A percentile compares a stretch with the other conserved stretches of the same genome.
Evolutionary conservation across 1,284 basidiomycete species (phyloP).

Genomic region (Marasmius tenuissimus): DNA sequence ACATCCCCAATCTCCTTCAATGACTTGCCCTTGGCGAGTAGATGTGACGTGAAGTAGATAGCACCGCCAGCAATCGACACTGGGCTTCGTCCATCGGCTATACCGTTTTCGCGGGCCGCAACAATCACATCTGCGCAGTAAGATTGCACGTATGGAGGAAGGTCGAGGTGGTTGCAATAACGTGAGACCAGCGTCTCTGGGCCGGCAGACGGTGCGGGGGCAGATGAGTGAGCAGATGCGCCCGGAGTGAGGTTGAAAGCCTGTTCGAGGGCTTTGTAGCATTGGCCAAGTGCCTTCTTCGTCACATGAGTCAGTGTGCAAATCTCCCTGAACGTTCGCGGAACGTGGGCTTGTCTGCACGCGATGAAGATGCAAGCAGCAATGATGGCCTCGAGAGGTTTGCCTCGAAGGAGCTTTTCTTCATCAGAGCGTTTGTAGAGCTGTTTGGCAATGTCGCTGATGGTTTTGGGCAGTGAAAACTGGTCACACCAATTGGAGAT

Average conservation of each 20-base stretch:
- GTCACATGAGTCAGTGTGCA: slow-evolving; percentile 91
- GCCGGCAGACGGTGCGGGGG: slow-evolving; percentile 50
- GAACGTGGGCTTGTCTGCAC: slow-evolving; percentile 91
- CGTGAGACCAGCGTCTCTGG: slow-evolving; percentile 90
- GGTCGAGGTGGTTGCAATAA: slow-evolving; percentile 91
- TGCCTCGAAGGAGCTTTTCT: slow-evolving; percentile 90
- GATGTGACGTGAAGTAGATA: slow-evolving; percentile 88
- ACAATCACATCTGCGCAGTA: slow-evolving; percentile 87
- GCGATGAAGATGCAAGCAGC: slow-evolving; percentile 99
- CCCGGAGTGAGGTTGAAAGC: slow-evolving; percentile 88
- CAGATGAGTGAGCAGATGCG: slow-evolving; percentile 47
- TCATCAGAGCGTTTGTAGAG: slow-evolving; percentile 96
- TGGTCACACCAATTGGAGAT: slow-evolving; percentile 94
- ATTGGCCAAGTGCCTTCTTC: slow-evolving; percentile 94
- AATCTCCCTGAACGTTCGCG: slow-evolving; percentile 95
- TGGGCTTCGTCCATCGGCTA: slow-evolving; percentile 91
- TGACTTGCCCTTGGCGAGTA: slow-evolving; percentile 76
- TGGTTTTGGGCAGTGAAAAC: slow-evolving; percentile 92
- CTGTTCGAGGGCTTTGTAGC: slow-evolving; percentile 91
- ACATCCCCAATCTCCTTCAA: slow-evolving; percentile 89
- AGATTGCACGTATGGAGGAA: slow-evolving; percentile 81
- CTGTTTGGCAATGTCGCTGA: slow-evolving; percentile 95
- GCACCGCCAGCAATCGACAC: slow-evolving; percentile 96
- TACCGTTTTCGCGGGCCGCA: slow-evolving; percentile 79
- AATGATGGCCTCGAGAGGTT: slow-evolving; percentile 90